A percentile compares a stretch with the other conserved stretches of the same genome.
Conservation (phyloP, 352 stramenopile genomes). For the Globisporangium megalacanthum region DNA sequence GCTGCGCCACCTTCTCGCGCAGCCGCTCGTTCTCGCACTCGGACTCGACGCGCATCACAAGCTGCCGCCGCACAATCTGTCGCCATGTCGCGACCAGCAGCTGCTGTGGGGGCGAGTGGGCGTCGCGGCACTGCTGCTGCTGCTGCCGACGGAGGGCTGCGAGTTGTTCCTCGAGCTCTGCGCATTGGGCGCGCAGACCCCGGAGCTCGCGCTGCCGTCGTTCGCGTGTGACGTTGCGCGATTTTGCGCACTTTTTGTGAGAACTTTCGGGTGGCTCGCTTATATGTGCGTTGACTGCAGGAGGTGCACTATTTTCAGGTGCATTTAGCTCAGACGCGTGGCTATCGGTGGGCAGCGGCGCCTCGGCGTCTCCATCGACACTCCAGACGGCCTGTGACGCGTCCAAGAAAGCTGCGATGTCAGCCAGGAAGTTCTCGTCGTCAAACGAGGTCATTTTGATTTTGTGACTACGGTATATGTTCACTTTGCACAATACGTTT, state of each 20-base stretch:
- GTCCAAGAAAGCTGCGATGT: slow-evolving; percentile 6
- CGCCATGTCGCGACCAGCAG: slow-evolving; percentile 3
- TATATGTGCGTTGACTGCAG: too few relatives aligned
- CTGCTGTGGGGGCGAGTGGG: background rate
- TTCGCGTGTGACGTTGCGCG: slow-evolving; percentile 3
- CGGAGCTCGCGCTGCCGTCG: background rate
- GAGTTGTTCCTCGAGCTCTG: slow-evolving; percentile 2
- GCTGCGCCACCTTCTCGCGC: background rate
- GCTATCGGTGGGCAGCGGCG: too few relatives aligned
- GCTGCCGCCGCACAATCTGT: slow-evolving; percentile 4
- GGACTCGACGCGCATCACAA: background rate
- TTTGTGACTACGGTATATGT: too few relatives aligned
- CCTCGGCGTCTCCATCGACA: background rate
- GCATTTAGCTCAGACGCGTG: too few relatives aligned
- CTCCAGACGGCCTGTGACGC: slow-evolving; percentile 3
- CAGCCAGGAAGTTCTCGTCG: background rate
- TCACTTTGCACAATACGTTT: too few relatives aligned
- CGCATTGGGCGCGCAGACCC: slow-evolving; percentile 1
- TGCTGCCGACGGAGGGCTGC: background rate
- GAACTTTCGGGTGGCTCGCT: too few relatives aligned
- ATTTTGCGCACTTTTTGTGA: background rate
- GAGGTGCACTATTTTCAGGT: background rate
- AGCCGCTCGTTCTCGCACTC: slow-evolving; percentile 7
- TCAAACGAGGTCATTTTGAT: too few relatives aligned
- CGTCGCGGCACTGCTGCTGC: background rate